Evolutionary conservation across 768 basidiomycete species (phyloP).

Genomic region (Crepidotus variabilis): DNA sequence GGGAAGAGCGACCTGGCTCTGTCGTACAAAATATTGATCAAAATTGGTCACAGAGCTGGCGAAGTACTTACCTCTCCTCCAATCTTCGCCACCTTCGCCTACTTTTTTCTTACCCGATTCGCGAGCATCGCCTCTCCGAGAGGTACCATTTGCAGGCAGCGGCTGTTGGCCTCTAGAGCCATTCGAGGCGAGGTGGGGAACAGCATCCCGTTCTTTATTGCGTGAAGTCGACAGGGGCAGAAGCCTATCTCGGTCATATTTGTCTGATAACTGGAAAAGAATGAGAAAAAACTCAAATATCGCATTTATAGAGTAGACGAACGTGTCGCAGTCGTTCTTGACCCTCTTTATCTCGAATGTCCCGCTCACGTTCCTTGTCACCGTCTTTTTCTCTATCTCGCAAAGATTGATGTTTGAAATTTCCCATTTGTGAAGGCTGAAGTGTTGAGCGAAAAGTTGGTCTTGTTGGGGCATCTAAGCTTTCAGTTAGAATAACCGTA

Average conservation of each 20-base stretch:
- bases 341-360: constrained; percentile 70
- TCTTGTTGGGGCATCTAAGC: constrained; percentile 48
- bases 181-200: constrained; percentile 52
- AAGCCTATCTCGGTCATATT: constrained; percentile 80
- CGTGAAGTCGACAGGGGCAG: constrained; percentile 47
- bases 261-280: constrained; percentile 68
- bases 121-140: constrained; percentile 55
- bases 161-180: constrained; percentile 36
- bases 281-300: constrained; percentile 9
- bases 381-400: constrained; percentile 49
- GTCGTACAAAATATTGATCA: constrained; percentile 28
- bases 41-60: constrained; percentile 7
- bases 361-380: constrained; percentile 54
- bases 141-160: constrained; percentile 31
- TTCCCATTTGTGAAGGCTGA: constrained; percentile 90
- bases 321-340: constrained; percentile 78
- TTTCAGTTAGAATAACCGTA: background rate
- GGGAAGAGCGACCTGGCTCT: constrained; percentile 45
- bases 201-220: constrained; percentile 64
- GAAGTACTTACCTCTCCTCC: constrained; percentile 68
- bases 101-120: constrained; percentile 64
- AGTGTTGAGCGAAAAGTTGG: constrained; percentile 70
- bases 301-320: constrained; percentile 23
- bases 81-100: constrained; percentile 77
- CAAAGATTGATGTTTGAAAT: constrained; percentile 85